Base-by-base conservation (phyloP, 306 rosid species). In the Lathyrus tuberosus region DNA sequence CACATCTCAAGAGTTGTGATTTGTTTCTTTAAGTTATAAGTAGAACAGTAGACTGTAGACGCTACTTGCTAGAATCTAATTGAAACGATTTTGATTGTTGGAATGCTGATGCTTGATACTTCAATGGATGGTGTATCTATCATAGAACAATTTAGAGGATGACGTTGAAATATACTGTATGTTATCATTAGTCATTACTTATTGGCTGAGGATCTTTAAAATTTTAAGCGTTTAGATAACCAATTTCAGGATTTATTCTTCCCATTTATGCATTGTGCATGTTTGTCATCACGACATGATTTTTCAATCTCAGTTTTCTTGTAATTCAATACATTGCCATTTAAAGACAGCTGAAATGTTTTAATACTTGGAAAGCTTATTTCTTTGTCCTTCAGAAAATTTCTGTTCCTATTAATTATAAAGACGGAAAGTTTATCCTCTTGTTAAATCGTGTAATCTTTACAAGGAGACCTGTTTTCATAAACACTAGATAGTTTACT, bases 401-500 rank as follows among this genome's bases (percentile, higher is more conserved):
- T 40, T 14, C 47, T 59, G 30, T 59, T 73, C 63, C 16, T 31
- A 43, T 49, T 52, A 44, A 38, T 24, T 12, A 70, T 49, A 26
- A 37, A 26, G 44, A 67, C 5, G 30, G 20, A 47, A 62, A 24
- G 37, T 40, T 62, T 43, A 76, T 63, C 60, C 33, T 51, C 11
- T 18, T 78, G 31, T 64, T 67, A 43, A 58, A 74, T 44, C 42
- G 56, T 68, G 41, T 47, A 43, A 20, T 63, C 60, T 33, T 58
- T 18, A 22, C 47, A 10, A 60, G 65, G 53, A 69, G 71, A 43
- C 35, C 4, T 64, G 14, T 33, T 48, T 38, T 64, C 43, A 31
- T 60, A 12, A 69, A 31, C 42, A 49, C 43, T 42, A 47, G 49
- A 43, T 78, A 71, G 62, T 65, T 53, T 71, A 65, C 40, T 38